These are phyloP conservation scores for Golubevia sp. DNA, from an alignment of 1,284 basidiomycete genomes.

Conservation along the genomic window DNA sequence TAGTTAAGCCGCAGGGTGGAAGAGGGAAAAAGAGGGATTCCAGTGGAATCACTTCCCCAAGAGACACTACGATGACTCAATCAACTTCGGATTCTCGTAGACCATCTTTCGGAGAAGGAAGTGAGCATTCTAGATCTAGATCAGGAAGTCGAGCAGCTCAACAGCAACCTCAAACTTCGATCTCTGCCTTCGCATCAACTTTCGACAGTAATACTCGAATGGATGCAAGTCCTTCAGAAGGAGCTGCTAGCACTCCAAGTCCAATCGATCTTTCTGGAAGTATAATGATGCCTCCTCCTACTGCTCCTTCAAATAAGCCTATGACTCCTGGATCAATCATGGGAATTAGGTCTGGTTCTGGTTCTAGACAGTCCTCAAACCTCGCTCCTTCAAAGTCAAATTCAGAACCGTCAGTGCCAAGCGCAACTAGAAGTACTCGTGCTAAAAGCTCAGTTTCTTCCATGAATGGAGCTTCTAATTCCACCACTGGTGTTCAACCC, in stretches of 20 bases:
- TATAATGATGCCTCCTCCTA: slow-evolving; percentile 31
- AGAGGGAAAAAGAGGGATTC: slow-evolving; percentile 24
- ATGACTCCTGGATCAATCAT: slow-evolving; percentile 54
- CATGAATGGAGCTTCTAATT: neutral
- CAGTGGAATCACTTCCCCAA: neutral
- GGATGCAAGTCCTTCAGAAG: slow-evolving; percentile 41
- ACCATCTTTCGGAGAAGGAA: neutral
- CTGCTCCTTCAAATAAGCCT: slow-evolving; percentile 24
- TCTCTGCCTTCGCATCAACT: too few relatives aligned
- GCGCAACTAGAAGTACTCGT: neutral
- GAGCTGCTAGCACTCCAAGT: slow-evolving; percentile 41
- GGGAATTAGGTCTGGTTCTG: slow-evolving; percentile 25
- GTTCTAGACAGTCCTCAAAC: neutral
- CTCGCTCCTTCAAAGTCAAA: neutral
- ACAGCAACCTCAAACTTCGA: too few relatives aligned
- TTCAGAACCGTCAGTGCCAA: neutral
- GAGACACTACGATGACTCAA: too few relatives aligned
- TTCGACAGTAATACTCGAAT: slow-evolving; percentile 1
- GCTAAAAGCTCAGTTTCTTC: neutral
- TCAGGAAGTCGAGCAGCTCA: neutral
- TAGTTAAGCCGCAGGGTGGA: slow-evolving; percentile 43
- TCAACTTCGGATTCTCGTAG: too few relatives aligned
- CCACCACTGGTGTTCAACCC: neutral
- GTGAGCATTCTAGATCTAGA: neutral
- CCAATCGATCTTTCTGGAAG: slow-evolving; percentile 41